phyloP scores from a whole-genome alignment of 257 asterid species.

The Coffea eugenioides region DNA sequence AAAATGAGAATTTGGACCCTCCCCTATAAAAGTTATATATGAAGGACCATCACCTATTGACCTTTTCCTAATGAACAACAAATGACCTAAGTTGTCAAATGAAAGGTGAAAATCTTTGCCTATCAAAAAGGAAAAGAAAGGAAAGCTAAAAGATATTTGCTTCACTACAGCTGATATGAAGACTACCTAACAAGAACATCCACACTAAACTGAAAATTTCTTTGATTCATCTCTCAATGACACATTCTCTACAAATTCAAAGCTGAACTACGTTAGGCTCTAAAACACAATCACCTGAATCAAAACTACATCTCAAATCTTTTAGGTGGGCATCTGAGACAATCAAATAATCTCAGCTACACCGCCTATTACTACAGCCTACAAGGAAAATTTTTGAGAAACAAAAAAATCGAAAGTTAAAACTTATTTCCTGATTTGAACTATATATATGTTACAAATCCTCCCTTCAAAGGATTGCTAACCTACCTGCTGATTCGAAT shows the following conservation, averaged over 20 bases:
- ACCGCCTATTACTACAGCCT: constrained; percentile 41
- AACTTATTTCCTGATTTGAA: constrained; percentile 60
- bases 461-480: constrained; percentile 48
- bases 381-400: constrained; percentile 23
- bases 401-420: constrained; percentile 19
- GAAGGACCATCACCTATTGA: too few species aligned
- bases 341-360: constrained; percentile 44
- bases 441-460: constrained; percentile 79
- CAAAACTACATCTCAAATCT: constrained; percentile 44
- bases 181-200: background rate
- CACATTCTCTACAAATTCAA: constrained; percentile 24
- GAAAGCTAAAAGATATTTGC: too few species aligned
- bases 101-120: too few species aligned
- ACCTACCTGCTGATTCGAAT: constrained; percentile 60
- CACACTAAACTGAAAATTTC: constrained; percentile 7
- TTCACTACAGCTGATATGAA: background rate
- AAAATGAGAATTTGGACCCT: too few species aligned
- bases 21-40: too few species aligned
- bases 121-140: too few species aligned
- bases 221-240: constrained; percentile 17
- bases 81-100: too few species aligned
- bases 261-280: constrained; percentile 15
- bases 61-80: too few species aligned
- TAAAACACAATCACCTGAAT: constrained; percentile 34
- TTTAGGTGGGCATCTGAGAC: constrained; percentile 36